Base-by-base conservation (phyloP, 2,329 filamentous ascomycete species). In the Calonectria honghensis region DNA sequence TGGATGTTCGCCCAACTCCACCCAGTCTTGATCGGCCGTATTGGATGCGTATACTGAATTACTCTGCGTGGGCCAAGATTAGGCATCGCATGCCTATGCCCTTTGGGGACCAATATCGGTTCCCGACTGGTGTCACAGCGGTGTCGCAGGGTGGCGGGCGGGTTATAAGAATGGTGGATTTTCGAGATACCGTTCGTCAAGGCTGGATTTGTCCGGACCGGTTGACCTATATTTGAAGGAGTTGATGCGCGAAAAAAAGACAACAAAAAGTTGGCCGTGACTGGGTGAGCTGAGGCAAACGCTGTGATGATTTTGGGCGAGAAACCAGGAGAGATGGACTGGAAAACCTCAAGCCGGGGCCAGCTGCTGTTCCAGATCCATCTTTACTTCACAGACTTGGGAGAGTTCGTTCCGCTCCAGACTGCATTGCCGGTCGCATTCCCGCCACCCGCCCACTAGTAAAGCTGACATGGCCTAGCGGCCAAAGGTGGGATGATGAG, bases 361-460 rank as follows among this genome's bases (percentile, higher is more conserved):
- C 35, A 41, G n/a, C n/a, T 61, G 24, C 18, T 37, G 37, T 29
- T 29, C 24, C 35, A 37, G 13, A 41, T 41, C 14, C 35, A 39
- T 41, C 13, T 16, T 37, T 29, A 39, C 24, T 41, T 20, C 57
- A 61, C 18, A 61, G 18, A 24, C 18, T 13, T 11, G 2, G 4
- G 24, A 39, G 14, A 16, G 37, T 39, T 24, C 27, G 35, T 37
- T 18, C 14, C n/a, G 27, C n/a, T 7, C 7, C 37, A 35, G 4
- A 16, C 14, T 63, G 29, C 24, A 63, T 63, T 24, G 35, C 57
- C 24, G 57, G 35, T 29, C n/a, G 32, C 57, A 63, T 63, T 63
- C 35, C 57, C 57, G 57, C 57, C 57, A 41, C 24, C 24, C 57
- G 35, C 35, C n/a, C 37, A 10, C 57, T 29, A 3, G 4, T 45